Conservation (phyloP, 1,139 yeast genomes). For the Pneumocystis canis region DNA sequence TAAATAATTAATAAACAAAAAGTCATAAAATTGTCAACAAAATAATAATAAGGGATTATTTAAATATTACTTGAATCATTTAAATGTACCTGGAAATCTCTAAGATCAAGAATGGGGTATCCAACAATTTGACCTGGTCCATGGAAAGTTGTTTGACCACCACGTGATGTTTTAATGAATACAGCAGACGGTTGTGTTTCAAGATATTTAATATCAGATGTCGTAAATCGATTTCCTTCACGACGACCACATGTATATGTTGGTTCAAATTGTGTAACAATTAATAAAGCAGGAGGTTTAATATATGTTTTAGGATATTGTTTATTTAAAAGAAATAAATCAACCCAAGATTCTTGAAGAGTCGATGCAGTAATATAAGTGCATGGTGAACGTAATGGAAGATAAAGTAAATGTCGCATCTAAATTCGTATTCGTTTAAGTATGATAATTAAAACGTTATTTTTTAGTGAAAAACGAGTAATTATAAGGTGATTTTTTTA, state of each 20-base stretch:
- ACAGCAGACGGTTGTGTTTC: conserved; percentile 28
- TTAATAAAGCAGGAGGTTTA: neutral
- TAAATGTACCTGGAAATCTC: conserved; percentile 29
- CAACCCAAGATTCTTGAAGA: neutral
- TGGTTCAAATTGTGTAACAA: conserved; percentile 45
- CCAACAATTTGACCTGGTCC: conserved; percentile 90
- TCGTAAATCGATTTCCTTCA: conserved; percentile 30
- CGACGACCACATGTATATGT: conserved; percentile 85
- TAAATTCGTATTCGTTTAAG: neutral
- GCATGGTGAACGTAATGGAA: neutral
- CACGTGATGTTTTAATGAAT: conserved; percentile 67
- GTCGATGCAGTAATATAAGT: neutral
- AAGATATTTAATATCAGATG: neutral
- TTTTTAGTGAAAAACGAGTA: no score
- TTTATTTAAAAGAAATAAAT: neutral
- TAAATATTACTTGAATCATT: no score
- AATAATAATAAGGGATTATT: no score
- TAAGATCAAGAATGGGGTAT: conserved; percentile 65
- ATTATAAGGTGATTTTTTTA: no score
- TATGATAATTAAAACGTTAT: no score
- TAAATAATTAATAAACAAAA: neutral
- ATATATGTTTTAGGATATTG: neutral
- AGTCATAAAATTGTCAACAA: no score
- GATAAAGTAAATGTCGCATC: neutral
- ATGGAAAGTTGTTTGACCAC: conserved; percentile 97